Base-by-base conservation (phyloP, 306 rosid genomes). In the Castanospermum australe region DNA sequence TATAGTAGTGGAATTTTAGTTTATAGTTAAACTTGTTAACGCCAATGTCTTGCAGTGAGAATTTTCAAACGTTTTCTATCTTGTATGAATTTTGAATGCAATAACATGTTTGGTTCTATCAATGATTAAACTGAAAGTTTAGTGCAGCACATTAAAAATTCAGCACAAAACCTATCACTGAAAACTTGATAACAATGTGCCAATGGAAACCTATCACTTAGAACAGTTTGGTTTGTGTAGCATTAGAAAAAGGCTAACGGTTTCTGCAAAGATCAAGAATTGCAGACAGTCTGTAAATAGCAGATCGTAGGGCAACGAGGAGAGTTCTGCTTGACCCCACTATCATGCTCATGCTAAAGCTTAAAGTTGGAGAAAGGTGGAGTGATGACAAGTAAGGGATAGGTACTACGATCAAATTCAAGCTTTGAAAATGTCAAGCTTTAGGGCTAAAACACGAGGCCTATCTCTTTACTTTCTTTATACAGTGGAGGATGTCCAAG, bases 1-100 rank as follows among this genome's bases (percentile, higher is more conserved):
- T 79, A 32, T 39, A 35, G 61, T 51, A 77, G 79, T 73, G 73
- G 83, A 78, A 48, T 75, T 62, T 83, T 79, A 78, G 77, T 79
- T 76, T 74, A 39, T 73, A 77, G 69, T 64, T 75, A 17, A 73
- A 57, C 75, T 62, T 81, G 57, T 79, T 62, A 57, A 61, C 10
- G 24, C 22, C 75, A 61, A 33, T 60, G 75, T 67, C 69, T 66
- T 44, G 71, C 8, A 44, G 63, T 73, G 44, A 51, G 57, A 56
- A 62, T 45, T 42, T 64, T 47, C 75, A 30, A 52, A 75, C 75
- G 73, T 65, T 84, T 73, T 74, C 28, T 44, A 68, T 68, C 42
- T 79, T 67, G 79, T 75, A 69, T 79, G 75, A 75, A 75, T 62
- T 68, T 69, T 79, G 71, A 79, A 33, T 18, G 20, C 0, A 50